Evolutionary conservation across 2,329 filamentous ascomycete species (phyloP).

Genomic region (Helotiales sp.): DNA sequence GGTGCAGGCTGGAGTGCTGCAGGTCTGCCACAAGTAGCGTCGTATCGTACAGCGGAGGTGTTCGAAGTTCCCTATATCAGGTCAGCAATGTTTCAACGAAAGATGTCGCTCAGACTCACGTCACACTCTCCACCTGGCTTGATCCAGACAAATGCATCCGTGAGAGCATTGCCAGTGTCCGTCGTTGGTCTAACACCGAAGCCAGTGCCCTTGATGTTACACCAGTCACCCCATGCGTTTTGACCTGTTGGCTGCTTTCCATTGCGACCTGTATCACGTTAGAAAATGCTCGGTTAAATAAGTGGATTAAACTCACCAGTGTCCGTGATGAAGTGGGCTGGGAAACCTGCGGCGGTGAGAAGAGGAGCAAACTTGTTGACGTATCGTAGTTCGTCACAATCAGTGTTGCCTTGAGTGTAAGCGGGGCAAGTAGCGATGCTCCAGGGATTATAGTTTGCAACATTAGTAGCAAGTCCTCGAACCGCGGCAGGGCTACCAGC

Average conservation of each 20-base stretch:
- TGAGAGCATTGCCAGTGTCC: conserved; percentile 61
- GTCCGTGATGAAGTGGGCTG: conserved; percentile 60
- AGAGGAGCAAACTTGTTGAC: conserved; percentile 57
- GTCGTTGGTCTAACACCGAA: conserved; percentile 68
- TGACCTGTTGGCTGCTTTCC: conserved; percentile 64
- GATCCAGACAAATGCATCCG: conserved; percentile 73
- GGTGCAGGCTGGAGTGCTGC: conserved; percentile 67
- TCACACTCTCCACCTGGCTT: conserved; percentile 65
- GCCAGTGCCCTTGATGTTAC: conserved; percentile 66
- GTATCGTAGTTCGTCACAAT: conserved; percentile 59
- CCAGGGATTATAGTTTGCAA: conserved; percentile 64
- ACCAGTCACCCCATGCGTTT: conserved; percentile 68
- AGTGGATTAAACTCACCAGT: conserved; percentile 46
- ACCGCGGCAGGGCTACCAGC: conserved; percentile 53
- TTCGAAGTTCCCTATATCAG: conserved; percentile 45
- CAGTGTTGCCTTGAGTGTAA: conserved; percentile 49
- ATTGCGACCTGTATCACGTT: conserved; percentile 54
- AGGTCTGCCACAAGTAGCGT: conserved; percentile 55
- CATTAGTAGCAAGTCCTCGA: conserved; percentile 60
- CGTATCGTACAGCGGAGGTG: conserved; percentile 51
- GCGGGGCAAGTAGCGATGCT: conserved; percentile 50
- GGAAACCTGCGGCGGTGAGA: conserved; percentile 52
- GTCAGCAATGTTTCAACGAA: neutral
- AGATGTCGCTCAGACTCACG: conserved; percentile 17
- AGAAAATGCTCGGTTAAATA: neutral